Evolutionary conservation across 2,329 filamentous ascomycete genomes (phyloP), one percentile per base, ranked within the genome.

Genomic region (Thielaviopsis euricoi): DNA sequence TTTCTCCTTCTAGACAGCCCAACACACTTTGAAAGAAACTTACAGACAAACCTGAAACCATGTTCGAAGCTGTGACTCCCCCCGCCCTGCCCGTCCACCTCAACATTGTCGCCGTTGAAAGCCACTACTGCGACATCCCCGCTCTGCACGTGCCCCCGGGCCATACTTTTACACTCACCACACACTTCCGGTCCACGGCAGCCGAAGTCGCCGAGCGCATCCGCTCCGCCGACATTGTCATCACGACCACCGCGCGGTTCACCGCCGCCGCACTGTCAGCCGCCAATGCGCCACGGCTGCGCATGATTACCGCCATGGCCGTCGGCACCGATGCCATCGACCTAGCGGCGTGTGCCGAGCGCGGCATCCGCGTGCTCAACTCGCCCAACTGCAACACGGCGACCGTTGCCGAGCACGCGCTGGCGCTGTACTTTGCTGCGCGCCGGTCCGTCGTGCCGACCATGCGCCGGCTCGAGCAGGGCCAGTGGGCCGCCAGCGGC

Each of bases 271-370:
- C 58, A 48, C 53, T 59, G 5, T 21, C 46, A 4, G 57, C 15
- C 21, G 19, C 52, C 21, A 55, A 54, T 51, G 64, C 65, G 9
- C 63, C 62, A 13, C 52, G 64, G 23, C 65, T 69, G 13, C 61
- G 62, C 9, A 62, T 62, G 43, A 61, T 63, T 25, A 50, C 51
- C 21, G 53, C 57, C 15, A 52, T 61, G 50, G 61, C 61, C 7
- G 87, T 91, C 1, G 87, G 86, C 33, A 86, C 91, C 23, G 86
- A 91, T 71, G 90, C 91, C 70, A 87, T 93, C 53, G 78, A 91
- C 66, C 83, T 91, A 0, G 74, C 80, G 37, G 79, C 81, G 7
- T 87, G 87, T 2, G 91, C 86, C 0, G 75, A 78, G 46, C 74
- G 82, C 57, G 87, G 87, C 21, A 82, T 91, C 60, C 83, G 90